phyloP scores from a whole-genome alignment of 176 grass and related monocot species.

The Paspalum notatum region DNA sequence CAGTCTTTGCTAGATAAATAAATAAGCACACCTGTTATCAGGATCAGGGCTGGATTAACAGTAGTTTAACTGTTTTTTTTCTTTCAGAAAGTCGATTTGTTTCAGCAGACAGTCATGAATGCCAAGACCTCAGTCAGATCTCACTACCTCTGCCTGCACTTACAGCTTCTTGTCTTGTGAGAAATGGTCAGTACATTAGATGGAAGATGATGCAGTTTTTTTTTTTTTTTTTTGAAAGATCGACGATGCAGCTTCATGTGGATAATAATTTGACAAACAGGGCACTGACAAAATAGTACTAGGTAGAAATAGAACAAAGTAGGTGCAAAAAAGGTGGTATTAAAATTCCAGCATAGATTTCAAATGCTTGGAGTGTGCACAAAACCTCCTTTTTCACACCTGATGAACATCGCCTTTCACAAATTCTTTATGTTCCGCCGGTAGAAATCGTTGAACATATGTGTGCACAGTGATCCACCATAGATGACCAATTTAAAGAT shows the following conservation, averaged over 20 bases:
- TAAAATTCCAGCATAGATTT: no score
- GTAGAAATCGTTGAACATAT: not conserved
- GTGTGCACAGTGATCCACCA: constrained; percentile 1
- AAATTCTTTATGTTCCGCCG: not conserved
- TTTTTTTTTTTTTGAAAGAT: no score
- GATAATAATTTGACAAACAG: constrained; percentile 16
- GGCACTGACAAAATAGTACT: constrained; percentile 19
- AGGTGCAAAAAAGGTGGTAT: not conserved
- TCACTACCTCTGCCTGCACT: not conserved
- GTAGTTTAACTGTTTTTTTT: not conserved
- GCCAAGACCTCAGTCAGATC: not conserved
- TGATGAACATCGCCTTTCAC: not conserved
- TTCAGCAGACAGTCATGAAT: constrained; percentile 20
- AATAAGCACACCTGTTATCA: constrained; percentile 3
- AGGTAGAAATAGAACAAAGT: constrained; percentile 8
- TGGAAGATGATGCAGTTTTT: not conserved
- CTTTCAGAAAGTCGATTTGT: constrained; percentile 14
- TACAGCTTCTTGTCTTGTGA: constrained; percentile 11
- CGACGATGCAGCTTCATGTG: not conserved
- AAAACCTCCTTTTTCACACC: not conserved
- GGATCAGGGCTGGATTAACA: constrained; percentile 12
- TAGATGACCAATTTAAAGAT: not conserved
- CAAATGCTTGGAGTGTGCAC: not conserved
- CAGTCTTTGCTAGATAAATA: constrained; percentile 2
- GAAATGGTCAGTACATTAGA: not conserved